A percentile compares a stretch with the other conserved stretches of the same genome.
These are phyloP conservation scores for Aurinia saxatilis DNA, from an alignment of 345 rosid genomes.

Conservation along the genomic window DNA sequence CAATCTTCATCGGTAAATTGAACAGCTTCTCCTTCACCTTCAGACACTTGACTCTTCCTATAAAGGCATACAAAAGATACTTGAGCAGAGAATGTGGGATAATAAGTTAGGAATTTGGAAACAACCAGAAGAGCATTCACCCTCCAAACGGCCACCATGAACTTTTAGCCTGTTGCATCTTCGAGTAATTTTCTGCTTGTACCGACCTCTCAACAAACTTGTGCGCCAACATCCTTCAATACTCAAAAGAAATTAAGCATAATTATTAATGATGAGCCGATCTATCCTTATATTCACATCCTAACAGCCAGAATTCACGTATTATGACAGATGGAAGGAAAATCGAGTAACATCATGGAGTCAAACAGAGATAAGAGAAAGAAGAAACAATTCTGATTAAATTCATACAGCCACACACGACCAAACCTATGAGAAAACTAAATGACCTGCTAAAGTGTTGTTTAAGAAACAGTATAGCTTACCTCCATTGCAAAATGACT, in stretches of 20 bases:
- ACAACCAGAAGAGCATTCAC: slow-evolving; percentile 36
- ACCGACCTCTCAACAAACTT: slow-evolving; percentile 72
- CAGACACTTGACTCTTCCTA: slow-evolving; percentile 55
- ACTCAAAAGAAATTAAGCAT: slow-evolving; percentile 4
- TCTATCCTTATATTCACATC: slow-evolving; percentile 1
- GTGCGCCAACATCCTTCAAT: slow-evolving; percentile 91
- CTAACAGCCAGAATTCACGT: not conserved
- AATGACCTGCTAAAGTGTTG: not conserved
- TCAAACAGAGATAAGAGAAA: not conserved
- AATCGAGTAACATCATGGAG: slow-evolving; percentile 3
- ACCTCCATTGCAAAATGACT: slow-evolving; percentile 97
- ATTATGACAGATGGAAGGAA: not conserved
- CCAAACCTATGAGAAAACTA: not conserved
- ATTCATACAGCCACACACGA: slow-evolving; percentile 1
- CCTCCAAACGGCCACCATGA: slow-evolving; percentile 98
- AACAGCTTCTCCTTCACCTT: slow-evolving; percentile 69
- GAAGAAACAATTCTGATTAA: not conserved
- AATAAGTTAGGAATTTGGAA: not conserved
- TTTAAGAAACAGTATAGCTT: slow-evolving; percentile 23
- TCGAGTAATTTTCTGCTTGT: slow-evolving; percentile 44
- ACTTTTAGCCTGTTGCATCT: slow-evolving; percentile 59
- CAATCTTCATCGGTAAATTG: slow-evolving; percentile 82
- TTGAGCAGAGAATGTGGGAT: slow-evolving; percentile 5
- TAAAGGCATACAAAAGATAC: slow-evolving; percentile 26
- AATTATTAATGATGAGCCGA: not conserved